A percentile compares a stretch with the other conserved stretches of the same genome.
These are phyloP conservation scores for Hirsutella rhossiliensis DNA, from an alignment of 2,329 filamentous ascomycete species.

Conservation along the genomic window DNA sequence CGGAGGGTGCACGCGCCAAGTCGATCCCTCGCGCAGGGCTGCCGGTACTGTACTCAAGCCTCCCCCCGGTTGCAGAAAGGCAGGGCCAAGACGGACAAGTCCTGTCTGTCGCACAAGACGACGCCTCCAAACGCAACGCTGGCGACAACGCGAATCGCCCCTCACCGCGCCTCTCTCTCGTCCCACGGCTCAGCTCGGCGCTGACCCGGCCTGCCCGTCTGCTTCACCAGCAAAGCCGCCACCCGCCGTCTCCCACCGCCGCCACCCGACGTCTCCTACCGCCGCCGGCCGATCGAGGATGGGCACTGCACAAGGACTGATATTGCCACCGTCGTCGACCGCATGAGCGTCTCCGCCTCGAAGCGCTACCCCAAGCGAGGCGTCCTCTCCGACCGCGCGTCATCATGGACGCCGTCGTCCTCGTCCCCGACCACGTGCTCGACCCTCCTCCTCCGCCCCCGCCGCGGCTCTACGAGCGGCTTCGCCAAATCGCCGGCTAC, in stretches of 20 bases:
- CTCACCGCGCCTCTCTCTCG: background rate
- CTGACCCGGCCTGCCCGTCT: background rate
- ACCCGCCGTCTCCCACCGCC: background rate
- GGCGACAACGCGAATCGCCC: background rate
- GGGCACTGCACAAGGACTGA: conserved; percentile 16
- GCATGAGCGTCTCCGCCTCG: conserved; percentile 7
- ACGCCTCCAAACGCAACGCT: background rate
- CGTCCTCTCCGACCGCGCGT: background rate
- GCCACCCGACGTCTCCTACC: background rate
- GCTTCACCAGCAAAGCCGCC: background rate
- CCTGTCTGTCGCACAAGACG: background rate
- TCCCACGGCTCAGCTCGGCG: background rate
- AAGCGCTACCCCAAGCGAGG: background rate
- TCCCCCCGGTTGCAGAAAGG: conserved; percentile 1
- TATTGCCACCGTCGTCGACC: conserved; percentile 11
- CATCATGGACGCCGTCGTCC: conserved; percentile 39
- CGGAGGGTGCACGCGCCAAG: background rate
- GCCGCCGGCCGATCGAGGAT: conserved; percentile 16
- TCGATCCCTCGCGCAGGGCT: background rate
- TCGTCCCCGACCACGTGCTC: conserved; percentile 40
- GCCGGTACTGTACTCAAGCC: no score
- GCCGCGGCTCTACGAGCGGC: conserved; percentile 56
- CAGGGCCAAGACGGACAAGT: background rate
- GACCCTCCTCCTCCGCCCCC: conserved; percentile 55
- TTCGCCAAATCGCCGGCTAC: conserved; percentile 62